Conservation (phyloP, 2,329 filamentous ascomycete genomes). For the Helotiales sp. region DNA sequence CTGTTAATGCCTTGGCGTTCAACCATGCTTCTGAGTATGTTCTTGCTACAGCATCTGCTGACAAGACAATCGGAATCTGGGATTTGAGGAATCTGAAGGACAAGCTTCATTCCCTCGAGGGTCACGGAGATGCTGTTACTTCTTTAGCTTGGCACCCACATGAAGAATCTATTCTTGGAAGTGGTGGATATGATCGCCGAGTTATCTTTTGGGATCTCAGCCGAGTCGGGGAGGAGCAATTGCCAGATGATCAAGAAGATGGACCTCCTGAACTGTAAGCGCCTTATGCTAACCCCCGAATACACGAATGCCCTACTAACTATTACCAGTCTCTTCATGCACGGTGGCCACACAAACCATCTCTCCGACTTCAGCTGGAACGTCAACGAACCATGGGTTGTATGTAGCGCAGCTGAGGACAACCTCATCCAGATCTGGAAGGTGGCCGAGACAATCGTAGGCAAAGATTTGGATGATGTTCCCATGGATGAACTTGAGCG, state of each 20-base stretch:
- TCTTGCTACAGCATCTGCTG: slow-evolving; percentile 89
- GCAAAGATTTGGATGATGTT: slow-evolving; percentile 75
- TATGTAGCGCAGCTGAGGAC: slow-evolving; percentile 94
- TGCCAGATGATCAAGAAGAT: slow-evolving; percentile 92
- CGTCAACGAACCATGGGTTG: slow-evolving; percentile 92
- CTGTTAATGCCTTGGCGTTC: slow-evolving; percentile 95
- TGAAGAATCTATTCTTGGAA: slow-evolving; percentile 86
- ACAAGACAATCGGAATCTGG: slow-evolving; percentile 95
- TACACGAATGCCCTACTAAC: slow-evolving; percentile 11
- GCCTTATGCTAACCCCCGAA: background rate
- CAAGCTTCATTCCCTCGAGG: slow-evolving; percentile 88
- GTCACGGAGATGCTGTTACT: slow-evolving; percentile 87
- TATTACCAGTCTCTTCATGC: slow-evolving; percentile 82
- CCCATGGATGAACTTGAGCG: slow-evolving; percentile 77
- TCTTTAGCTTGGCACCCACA: slow-evolving; percentile 94
- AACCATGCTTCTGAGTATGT: slow-evolving; percentile 90
- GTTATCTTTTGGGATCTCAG: slow-evolving; percentile 97
- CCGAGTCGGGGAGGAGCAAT: slow-evolving; percentile 90
- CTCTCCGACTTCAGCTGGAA: slow-evolving; percentile 99
- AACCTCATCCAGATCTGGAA: slow-evolving; percentile 97
- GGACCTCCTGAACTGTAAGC: slow-evolving; percentile 91
- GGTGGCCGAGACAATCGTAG: slow-evolving; percentile 80
- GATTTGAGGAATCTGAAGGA: slow-evolving; percentile 89
- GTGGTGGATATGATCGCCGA: slow-evolving; percentile 88
- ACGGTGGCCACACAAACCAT: slow-evolving; percentile 96